Evolutionary conservation across 805 yeast species (phyloP).

Genomic region (Ogataea nonfermentans): DNA sequence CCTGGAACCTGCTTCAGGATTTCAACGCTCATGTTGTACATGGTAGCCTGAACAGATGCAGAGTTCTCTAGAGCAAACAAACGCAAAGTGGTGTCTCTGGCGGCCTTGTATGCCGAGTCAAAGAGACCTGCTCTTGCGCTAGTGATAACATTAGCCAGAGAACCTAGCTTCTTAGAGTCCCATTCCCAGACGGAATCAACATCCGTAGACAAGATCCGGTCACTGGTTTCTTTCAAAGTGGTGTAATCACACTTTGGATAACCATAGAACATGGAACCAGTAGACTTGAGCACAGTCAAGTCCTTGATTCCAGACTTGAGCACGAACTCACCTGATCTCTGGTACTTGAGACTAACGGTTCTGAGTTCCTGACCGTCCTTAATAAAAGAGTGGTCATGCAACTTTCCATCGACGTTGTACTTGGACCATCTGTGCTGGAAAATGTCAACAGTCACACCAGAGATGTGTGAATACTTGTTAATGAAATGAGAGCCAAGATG

Average conservation of each 20-base stretch:
- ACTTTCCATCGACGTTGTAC: slow-evolving; percentile 66
- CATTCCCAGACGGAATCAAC: slow-evolving; percentile 72
- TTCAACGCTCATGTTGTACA: slow-evolving; percentile 85
- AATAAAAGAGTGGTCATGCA: slow-evolving; percentile 79
- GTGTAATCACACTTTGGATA: slow-evolving; percentile 86
- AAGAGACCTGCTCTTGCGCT: slow-evolving; percentile 62
- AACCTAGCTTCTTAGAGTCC: slow-evolving; percentile 47
- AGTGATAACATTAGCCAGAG: slow-evolving; percentile 47
- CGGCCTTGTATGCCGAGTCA: slow-evolving; percentile 60
- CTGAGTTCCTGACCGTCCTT: slow-evolving; percentile 84
- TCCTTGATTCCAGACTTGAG: slow-evolving; percentile 73
- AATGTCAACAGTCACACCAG: slow-evolving; percentile 65
- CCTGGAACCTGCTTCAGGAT: slow-evolving; percentile 59
- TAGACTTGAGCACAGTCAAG: slow-evolving; percentile 81
- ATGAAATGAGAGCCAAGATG: slow-evolving; percentile 80
- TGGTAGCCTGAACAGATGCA: slow-evolving; percentile 94
- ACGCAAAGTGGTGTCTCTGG: slow-evolving; percentile 67
- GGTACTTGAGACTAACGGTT: slow-evolving; percentile 51
- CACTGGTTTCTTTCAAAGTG: slow-evolving; percentile 76
- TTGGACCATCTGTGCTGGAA: slow-evolving; percentile 80
- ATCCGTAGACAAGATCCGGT: slow-evolving; percentile 86
- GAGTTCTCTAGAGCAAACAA: slow-evolving; percentile 83
- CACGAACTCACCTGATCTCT: slow-evolving; percentile 51
- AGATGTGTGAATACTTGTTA: slow-evolving; percentile 71
- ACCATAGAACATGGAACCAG: slow-evolving; percentile 91